Evolutionary conservation across 202 grass and related monocot species (phyloP), one percentile per base, ranked within the genome.

Genomic region (Schoenoplectus triqueter): DNA sequence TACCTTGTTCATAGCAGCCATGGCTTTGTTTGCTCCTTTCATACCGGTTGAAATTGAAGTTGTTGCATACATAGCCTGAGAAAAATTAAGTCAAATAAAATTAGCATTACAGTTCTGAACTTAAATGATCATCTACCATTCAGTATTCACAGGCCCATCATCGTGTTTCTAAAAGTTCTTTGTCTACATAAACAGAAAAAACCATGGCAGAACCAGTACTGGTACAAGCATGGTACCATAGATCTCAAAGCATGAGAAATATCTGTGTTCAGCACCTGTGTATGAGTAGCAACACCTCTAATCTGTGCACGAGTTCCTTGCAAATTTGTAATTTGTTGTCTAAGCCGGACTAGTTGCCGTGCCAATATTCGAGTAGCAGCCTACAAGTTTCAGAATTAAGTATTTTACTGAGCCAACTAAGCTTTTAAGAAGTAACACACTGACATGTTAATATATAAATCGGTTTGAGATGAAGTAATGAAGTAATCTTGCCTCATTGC

Each of bases 1-100:
- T 87, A 98, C 95, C 95, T 98, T 98, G 88, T 98, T 98, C 95
- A 98, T 98, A 39, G 95, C 91, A 83, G 96, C 84, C 96, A 99
- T 99, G 62, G 93, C 96, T 94, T 94, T 99, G 87, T 94, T 99
- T 86, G 93, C 96, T 61, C 96, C 96, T 87, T 99, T 99, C 96
- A 99, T 99, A 77, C 96, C 96, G 86, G 96, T 88, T 80, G 96
- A 99, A 87, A 99, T 99, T 86, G 96, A 99, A 84, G 96, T 99
- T 42, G 90, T 92, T 0, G 96, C 96, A 56, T 99, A 48, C 96
- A 99, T 94, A 82, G 96, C 96, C 96, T 99, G 80, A 60, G 19
- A 88, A 54, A 86, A 82, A 80, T 52, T 85, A 42, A 90, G 66
- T 50, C 10, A 69, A 63, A 31, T 40, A 47, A 64, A 10, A 4